These are phyloP conservation scores for Pythium biforme DNA, from an alignment of 352 stramenopile genomes.

Conservation along the genomic window DNA sequence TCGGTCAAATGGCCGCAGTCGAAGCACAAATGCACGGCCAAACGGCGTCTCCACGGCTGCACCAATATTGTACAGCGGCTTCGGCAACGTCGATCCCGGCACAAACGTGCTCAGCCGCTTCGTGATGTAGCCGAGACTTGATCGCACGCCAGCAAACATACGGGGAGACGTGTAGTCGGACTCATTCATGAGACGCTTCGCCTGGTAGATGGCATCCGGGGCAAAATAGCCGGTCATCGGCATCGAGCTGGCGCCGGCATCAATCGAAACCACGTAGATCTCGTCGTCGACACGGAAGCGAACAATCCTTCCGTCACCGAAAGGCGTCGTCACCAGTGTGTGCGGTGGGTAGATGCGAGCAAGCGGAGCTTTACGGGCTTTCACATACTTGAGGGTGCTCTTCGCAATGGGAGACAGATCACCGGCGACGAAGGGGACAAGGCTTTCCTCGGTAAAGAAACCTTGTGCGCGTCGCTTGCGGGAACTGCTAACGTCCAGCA, in stretches of 20 bases:
- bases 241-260: constrained; percentile 36
- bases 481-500: constrained; percentile 57
- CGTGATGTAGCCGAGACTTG: constrained; percentile 73
- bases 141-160: constrained; percentile 74
- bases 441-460: constrained; percentile 59
- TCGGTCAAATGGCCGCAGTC: constrained; percentile 57
- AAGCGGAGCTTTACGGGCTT: constrained; percentile 45
- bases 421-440: constrained; percentile 38
- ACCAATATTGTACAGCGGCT: constrained; percentile 52
- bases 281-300: constrained; percentile 65
- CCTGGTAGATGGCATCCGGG: constrained; percentile 42
- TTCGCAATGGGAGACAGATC: constrained; percentile 39
- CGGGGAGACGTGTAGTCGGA: constrained; percentile 47
- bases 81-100: constrained; percentile 34
- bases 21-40: constrained; percentile 62
- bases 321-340: constrained; percentile 71
- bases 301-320: constrained; percentile 66
- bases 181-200: constrained; percentile 33
- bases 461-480: constrained; percentile 47
- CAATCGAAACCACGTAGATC: constrained; percentile 66
- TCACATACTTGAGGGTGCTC: constrained; percentile 57
- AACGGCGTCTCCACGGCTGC: constrained; percentile 75
- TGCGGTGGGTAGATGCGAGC: constrained; percentile 44
- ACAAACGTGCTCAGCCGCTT: constrained; percentile 80
- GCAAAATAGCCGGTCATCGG: constrained; percentile 50